A percentile compares a stretch with the other conserved stretches of the same genome.
Conservation (phyloP, 192 early-diverging fungal species). For the Coemansia sp. region DNA sequence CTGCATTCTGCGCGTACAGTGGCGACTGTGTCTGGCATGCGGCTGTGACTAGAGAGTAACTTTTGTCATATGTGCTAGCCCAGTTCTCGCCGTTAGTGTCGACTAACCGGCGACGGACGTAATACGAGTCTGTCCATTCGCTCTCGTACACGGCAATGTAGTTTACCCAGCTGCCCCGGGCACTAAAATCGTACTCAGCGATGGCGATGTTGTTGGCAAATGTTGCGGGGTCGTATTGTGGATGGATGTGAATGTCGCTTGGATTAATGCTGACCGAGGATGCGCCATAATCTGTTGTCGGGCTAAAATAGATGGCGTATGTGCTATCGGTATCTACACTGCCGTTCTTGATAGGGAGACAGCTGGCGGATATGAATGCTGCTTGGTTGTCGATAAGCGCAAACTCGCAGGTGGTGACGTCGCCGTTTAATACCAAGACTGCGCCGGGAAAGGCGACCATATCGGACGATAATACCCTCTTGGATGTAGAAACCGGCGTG, state of each 20-base stretch:
- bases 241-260: slow-evolving; percentile 25
- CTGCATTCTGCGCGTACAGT: slow-evolving; percentile 14
- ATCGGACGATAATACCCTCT: background rate
- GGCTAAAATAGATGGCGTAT: background rate
- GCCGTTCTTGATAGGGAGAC: slow-evolving; percentile 9
- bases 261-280: background rate
- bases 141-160: slow-evolving; percentile 8
- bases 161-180: slow-evolving; percentile 12
- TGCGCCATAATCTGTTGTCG: background rate
- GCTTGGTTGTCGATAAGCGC: slow-evolving; percentile 4
- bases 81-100: slow-evolving; percentile 1
- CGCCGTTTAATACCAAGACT: background rate
- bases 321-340: background rate
- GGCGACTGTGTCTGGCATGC: background rate
- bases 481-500: background rate
- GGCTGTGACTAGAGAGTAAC: background rate
- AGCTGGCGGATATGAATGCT: background rate
- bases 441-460: slow-evolving; percentile 13
- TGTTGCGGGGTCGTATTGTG: slow-evolving; percentile 11
- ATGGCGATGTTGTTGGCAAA: slow-evolving; percentile 38
- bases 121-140: slow-evolving; percentile 11
- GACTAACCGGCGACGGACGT: slow-evolving; percentile 14
- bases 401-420: background rate
- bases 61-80: slow-evolving; percentile 3
- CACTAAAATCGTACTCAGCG: slow-evolving; percentile 3